phyloP scores from a whole-genome alignment of 257 asterid species.

The Solanum chiquidenum region DNA sequence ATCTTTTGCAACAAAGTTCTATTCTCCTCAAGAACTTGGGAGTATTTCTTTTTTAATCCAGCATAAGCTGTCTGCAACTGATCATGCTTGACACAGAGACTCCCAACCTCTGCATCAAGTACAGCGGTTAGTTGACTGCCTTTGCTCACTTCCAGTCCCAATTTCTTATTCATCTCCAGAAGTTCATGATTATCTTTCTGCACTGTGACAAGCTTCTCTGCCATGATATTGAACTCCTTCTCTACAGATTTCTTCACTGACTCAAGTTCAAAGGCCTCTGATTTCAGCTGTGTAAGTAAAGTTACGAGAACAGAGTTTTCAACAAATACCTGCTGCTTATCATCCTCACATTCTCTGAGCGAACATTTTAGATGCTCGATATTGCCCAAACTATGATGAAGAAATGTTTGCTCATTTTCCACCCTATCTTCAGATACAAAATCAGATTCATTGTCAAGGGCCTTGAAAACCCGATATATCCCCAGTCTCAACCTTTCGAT shows the following conservation, averaged over 20 bases:
- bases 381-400: slow-evolving; percentile 36
- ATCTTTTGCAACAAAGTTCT: slow-evolving; percentile 35
- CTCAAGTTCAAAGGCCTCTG: slow-evolving; percentile 54
- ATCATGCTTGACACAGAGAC: slow-evolving; percentile 30
- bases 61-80: slow-evolving; percentile 39
- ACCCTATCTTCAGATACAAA: slow-evolving; percentile 21
- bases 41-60: slow-evolving; percentile 31
- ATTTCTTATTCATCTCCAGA: slow-evolving; percentile 36
- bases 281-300: slow-evolving; percentile 59
- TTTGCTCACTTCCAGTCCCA: slow-evolving; percentile 34
- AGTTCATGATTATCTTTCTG: slow-evolving; percentile 49
- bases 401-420: slow-evolving; percentile 45
- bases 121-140: slow-evolving; percentile 26
- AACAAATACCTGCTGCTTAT: slow-evolving; percentile 48
- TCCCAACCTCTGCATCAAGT: slow-evolving; percentile 40
- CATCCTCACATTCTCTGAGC: slow-evolving; percentile 46
- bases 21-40: slow-evolving; percentile 48
- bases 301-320: slow-evolving; percentile 75
- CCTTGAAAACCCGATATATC: slow-evolving; percentile 60
- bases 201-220: slow-evolving; percentile 32
- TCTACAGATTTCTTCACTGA: slow-evolving; percentile 47
- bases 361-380: slow-evolving; percentile 49
- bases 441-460: slow-evolving; percentile 35
- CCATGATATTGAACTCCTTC: slow-evolving; percentile 32
- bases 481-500: slow-evolving; percentile 59